These are phyloP conservation scores for Biscutella laevigata DNA, from an alignment of 441 rosid genomes.

Conservation along the genomic window DNA sequence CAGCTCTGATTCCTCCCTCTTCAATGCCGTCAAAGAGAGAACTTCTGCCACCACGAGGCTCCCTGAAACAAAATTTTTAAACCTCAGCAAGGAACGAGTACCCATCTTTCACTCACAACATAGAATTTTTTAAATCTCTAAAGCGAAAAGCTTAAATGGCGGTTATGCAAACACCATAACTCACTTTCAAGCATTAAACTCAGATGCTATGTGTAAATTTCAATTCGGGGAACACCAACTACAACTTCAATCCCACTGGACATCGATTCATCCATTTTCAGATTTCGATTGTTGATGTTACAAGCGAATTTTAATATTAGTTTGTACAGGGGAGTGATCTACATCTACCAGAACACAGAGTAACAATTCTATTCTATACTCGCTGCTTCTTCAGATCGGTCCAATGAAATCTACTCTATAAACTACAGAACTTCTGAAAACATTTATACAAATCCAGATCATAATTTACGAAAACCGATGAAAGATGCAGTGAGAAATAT, in stretches of 20 bases:
- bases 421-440: background rate
- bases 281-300: background rate
- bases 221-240: no score
- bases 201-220: background rate
- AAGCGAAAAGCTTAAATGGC: background rate
- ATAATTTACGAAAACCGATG: background rate
- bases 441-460: slow-evolving; percentile 7
- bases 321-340: no score
- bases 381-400: slow-evolving; percentile 17
- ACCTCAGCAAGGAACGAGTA: slow-evolving; percentile 10
- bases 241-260: background rate
- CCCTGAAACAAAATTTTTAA: slow-evolving; percentile 38
- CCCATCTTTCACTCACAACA: background rate
- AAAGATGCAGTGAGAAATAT: background rate
- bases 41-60: slow-evolving; percentile 52
- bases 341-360: slow-evolving; percentile 1
- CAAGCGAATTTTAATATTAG: no score
- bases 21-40: slow-evolving; percentile 90
- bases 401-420: background rate
- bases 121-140: no score
- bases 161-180: background rate
- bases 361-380: slow-evolving; percentile 2
- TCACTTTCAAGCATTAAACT: background rate
- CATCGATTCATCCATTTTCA: background rate
- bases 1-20: slow-evolving; percentile 89